These are phyloP conservation scores for Friedmanniomyces simplex DNA, from an alignment of 495 filamentous ascomycete genomes.

Conservation along the genomic window DNA sequence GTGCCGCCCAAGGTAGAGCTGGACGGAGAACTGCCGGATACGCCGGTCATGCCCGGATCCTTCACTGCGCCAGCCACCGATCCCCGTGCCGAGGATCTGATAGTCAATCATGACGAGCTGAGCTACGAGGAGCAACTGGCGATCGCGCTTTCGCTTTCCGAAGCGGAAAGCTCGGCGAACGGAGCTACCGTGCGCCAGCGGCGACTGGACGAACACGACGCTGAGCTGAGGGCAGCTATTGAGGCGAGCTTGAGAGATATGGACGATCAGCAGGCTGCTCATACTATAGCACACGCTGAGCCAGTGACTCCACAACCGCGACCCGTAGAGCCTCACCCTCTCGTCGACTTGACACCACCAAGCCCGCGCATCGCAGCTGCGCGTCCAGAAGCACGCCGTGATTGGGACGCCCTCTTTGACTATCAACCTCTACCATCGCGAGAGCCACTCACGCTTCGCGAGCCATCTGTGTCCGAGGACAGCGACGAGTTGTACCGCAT, in stretches of 20 bases:
- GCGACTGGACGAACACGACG: slow-evolving; percentile 1
- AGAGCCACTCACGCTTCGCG: neutral
- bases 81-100: neutral
- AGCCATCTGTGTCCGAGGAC: neutral
- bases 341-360: slow-evolving; percentile 14
- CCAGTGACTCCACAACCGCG: neutral
- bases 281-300: slow-evolving; percentile 1
- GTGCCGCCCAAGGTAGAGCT: slow-evolving; percentile 18
- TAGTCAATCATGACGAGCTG: slow-evolving; percentile 5
- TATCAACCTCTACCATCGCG: neutral
- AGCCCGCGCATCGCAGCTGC: neutral
- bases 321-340: neutral
- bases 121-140: slow-evolving; percentile 22
- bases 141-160: slow-evolving; percentile 19
- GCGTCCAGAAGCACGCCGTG: neutral
- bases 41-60: slow-evolving; percentile 6
- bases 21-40: neutral
- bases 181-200: neutral
- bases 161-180: slow-evolving; percentile 13
- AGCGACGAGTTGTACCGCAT: slow-evolving; percentile 17
- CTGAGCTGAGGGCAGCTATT: slow-evolving; percentile 15
- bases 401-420: slow-evolving; percentile 12
- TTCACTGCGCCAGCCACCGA: neutral
- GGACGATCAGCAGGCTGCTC: slow-evolving; percentile 10
- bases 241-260: slow-evolving; percentile 16